These are phyloP conservation scores for Fusarium proliferatum DNA, from an alignment of 2,329 filamentous ascomycete genomes.

Conservation along the genomic window DNA sequence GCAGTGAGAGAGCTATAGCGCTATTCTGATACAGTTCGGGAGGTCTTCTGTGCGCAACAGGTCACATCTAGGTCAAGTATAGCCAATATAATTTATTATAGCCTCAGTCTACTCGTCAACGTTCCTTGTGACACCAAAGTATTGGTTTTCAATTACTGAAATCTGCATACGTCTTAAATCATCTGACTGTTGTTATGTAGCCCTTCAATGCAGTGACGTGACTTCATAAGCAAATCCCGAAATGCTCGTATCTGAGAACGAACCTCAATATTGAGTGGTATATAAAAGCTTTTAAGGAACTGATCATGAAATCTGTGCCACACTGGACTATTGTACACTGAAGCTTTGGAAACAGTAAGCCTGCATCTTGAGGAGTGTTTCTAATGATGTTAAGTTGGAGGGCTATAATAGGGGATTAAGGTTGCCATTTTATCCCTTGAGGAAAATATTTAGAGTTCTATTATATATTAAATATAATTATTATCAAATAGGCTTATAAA, in stretches of 20 bases:
- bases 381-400: no score
- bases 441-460: no score
- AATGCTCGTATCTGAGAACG: background rate
- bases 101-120: background rate
- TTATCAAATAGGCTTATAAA: no score
- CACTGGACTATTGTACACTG: accelerated
- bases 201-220: accelerated
- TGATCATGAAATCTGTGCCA: background rate
- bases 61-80: background rate
- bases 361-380: no score
- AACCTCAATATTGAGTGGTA: background rate
- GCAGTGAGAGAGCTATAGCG: background rate
- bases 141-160: no score
- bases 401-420: no score
- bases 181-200: background rate
- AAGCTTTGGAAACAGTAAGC: background rate
- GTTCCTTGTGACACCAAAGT: background rate
- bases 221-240: no score
- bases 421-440: no score
- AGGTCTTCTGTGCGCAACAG: background rate
- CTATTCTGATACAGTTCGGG: background rate
- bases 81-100: background rate
- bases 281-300: background rate
- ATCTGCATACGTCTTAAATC: accelerated
- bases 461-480: no score